Evolutionary conservation across 129 eudicot genomes (phyloP).

Genomic region (Artemisia annua): DNA sequence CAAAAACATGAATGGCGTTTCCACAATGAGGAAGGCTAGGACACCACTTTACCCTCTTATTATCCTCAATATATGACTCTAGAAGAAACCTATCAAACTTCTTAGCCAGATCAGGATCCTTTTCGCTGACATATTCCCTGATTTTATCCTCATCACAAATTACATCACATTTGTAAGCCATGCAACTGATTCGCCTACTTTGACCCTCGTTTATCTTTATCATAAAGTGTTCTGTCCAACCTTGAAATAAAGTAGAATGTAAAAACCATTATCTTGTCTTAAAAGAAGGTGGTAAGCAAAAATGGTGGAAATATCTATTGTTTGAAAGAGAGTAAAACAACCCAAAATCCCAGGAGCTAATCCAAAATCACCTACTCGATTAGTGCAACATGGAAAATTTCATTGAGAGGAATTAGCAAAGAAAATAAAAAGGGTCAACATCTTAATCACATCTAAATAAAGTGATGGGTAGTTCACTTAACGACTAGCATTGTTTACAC

Average conservation of each 20-base stretch:
- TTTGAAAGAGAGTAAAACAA: too few species aligned
- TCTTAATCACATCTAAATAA: too few species aligned
- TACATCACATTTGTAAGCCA: constrained; percentile 69
- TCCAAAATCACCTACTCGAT: too few species aligned
- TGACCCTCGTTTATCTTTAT: constrained; percentile 87
- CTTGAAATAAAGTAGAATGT: constrained; percentile 28
- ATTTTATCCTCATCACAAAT: constrained; percentile 68
- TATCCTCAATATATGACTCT: constrained; percentile 84
- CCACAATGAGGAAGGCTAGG: constrained; percentile 93
- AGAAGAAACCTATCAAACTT: constrained; percentile 64
- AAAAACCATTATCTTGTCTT: neutral
- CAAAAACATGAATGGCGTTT: constrained; percentile 60
- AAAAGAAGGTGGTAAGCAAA: neutral
- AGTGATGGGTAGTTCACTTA: too few species aligned
- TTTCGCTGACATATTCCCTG: constrained; percentile 41
- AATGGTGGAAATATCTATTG: neutral
- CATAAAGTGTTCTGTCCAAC: constrained; percentile 73
- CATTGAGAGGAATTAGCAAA: too few species aligned
- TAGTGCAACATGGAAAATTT: too few species aligned
- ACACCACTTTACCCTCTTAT: constrained; percentile 82
- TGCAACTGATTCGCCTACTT: constrained; percentile 69
- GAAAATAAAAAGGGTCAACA: too few species aligned
- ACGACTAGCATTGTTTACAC: too few species aligned
- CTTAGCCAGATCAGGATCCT: constrained; percentile 52
- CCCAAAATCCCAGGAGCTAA: too few species aligned